phyloP scores from a whole-genome alignment of 495 filamentous ascomycete species.

The Xylaria venustula region DNA sequence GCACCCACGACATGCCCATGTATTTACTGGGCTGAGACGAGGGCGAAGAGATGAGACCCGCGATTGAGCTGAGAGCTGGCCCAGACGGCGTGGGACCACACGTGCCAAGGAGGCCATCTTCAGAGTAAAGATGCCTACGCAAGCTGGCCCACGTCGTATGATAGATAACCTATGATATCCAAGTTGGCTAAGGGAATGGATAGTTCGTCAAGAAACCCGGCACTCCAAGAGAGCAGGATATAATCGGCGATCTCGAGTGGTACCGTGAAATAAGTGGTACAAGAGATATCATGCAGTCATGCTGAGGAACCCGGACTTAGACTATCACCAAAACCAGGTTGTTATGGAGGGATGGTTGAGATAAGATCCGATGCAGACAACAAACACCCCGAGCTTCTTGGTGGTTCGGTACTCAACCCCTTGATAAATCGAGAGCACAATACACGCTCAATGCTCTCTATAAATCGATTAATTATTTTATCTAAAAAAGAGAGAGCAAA shows the following conservation, averaged over 20 bases:
- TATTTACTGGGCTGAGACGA: conserved; percentile 10
- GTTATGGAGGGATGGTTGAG: neutral
- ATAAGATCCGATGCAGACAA: neutral
- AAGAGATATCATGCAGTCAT: conserved; percentile 2
- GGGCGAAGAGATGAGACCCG: conserved; percentile 20
- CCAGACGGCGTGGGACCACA: conserved; percentile 23
- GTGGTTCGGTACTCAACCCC: no score
- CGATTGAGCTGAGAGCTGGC: conserved; percentile 25
- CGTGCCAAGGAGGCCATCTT: conserved; percentile 25
- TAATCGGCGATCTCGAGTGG: neutral
- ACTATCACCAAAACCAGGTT: neutral
- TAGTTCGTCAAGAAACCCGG: no score
- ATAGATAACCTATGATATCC: no score
- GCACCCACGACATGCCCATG: conserved; percentile 19
- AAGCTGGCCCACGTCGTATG: no score
- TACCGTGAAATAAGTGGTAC: neutral
- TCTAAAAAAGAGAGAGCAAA: neutral
- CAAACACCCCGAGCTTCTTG: neutral
- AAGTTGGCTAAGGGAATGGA: no score
- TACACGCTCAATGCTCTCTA: no score
- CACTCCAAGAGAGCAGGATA: neutral
- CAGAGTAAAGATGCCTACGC: no score
- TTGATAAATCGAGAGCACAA: no score
- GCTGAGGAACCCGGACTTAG: neutral
- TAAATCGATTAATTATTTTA: neutral